phyloP scores from a whole-genome alignment of 2,329 filamentous ascomycete genomes.

The Lasiodiplodia sp. region DNA sequence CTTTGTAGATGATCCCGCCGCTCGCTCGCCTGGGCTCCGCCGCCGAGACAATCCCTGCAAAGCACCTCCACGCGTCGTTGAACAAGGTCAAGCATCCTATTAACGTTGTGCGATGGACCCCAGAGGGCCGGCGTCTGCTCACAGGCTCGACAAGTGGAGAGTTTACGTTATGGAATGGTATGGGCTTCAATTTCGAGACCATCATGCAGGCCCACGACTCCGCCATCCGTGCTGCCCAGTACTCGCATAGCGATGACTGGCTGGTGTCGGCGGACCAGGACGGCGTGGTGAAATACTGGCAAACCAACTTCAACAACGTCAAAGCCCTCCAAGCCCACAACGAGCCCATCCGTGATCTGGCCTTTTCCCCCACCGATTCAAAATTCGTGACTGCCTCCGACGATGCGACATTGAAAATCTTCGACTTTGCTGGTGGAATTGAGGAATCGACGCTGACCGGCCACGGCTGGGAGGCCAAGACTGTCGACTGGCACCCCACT shows the following conservation, averaged over 20 bases:
- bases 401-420: slow-evolving; percentile 92
- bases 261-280: slow-evolving; percentile 94
- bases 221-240: slow-evolving; percentile 81
- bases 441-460: slow-evolving; percentile 86
- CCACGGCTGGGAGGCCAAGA: slow-evolving; percentile 98
- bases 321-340: slow-evolving; percentile 91
- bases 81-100: slow-evolving; percentile 99
- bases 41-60: slow-evolving; percentile 89
- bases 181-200: slow-evolving; percentile 98
- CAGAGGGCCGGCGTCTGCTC: slow-evolving; percentile 87
- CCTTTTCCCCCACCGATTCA: slow-evolving; percentile 90
- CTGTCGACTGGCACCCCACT: slow-evolving; percentile 95
- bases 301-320: slow-evolving; percentile 98
- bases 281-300: slow-evolving; percentile 97
- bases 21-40: slow-evolving; percentile 75
- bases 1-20: slow-evolving; percentile 80
- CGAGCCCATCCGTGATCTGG: slow-evolving; percentile 87
- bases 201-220: slow-evolving; percentile 98
- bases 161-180: slow-evolving; percentile 98
- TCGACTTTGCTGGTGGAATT: slow-evolving; percentile 87
- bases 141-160: slow-evolving; percentile 96
- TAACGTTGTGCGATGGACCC: slow-evolving; percentile 97
- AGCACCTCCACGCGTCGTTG: slow-evolving; percentile 94
- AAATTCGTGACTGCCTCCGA: slow-evolving; percentile 98
- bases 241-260: slow-evolving; percentile 97